These are phyloP conservation scores for Aphanomyces invadans DNA, from an alignment of 352 stramenopile genomes.

Conservation along the genomic window DNA sequence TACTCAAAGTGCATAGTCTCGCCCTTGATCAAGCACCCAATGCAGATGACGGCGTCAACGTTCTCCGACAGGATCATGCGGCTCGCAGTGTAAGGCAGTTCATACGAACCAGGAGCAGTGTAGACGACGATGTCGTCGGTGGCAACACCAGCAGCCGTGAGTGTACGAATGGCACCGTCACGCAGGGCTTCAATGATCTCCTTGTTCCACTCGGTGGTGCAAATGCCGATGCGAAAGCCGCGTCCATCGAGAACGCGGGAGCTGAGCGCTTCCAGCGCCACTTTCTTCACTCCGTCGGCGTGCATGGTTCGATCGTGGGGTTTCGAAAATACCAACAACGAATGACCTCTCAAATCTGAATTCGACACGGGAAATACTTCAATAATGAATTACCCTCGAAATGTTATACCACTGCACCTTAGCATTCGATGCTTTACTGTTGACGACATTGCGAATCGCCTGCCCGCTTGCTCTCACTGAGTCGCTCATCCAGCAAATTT, in stretches of 20 bases:
- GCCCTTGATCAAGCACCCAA: constrained; percentile 94
- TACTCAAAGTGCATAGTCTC: constrained; percentile 99
- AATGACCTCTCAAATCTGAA: neutral
- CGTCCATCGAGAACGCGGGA: constrained; percentile 42
- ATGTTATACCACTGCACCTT: neutral
- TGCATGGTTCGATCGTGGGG: constrained; percentile 3
- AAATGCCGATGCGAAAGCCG: constrained; percentile 71
- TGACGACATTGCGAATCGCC: constrained; percentile 17
- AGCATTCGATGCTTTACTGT: neutral
- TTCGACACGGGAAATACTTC: no score
- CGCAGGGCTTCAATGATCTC: constrained; percentile 73
- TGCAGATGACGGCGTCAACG: constrained; percentile 94
- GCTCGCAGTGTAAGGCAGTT: constrained; percentile 93
- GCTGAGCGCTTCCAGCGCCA: constrained; percentile 57
- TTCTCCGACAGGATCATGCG: constrained; percentile 85
- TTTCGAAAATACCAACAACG: neutral
- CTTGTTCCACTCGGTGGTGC: constrained; percentile 80
- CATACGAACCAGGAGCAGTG: constrained; percentile 92
- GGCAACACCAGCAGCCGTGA: constrained; percentile 49
- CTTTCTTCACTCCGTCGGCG: constrained; percentile 57
- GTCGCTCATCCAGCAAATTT: neutral
- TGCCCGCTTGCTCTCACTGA: neutral
- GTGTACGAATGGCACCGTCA: constrained; percentile 48
- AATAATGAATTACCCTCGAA: no score
- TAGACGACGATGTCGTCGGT: constrained; percentile 61